Evolutionary conservation across 2,329 filamentous ascomycete genomes (phyloP), one percentile per base, ranked within the genome.

Genomic region (Fusarium subglutinans): DNA sequence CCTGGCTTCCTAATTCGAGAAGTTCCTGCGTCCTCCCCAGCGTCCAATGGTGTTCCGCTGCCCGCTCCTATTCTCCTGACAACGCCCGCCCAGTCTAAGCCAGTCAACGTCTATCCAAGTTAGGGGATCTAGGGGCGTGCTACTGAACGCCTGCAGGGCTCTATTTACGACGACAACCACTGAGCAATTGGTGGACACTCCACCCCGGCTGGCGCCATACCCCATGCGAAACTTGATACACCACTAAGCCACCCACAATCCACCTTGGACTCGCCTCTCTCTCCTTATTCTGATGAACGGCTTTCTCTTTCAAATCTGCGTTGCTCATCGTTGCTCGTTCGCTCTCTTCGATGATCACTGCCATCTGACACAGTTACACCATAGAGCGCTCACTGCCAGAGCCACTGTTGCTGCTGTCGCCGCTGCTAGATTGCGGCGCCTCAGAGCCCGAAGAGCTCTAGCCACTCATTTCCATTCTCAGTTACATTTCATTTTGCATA

Each of bases 241-340:
- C 63, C 63, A 63, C 66, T 68, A 68, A 43, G 64, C 72, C 63
- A 66, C 66, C 63, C 65, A 69, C 68, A 69, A 66, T 71, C 68
- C 71, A 71, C 65, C 66, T 64, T 57, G 66, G 66, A 70, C 69
- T 73, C 70, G 72, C 72, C 50, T 73, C 76, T 74, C 45, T 69
- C 75, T 70, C 77, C 75, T 76, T 77, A 77, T 71, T 75, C 72
- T 72, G 84, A 88, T 88, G 87, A 86, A 83, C 78, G 82, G 81
- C 77, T 84, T 83, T 78, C 82, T 87, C 70, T 78, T 87, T 66
- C 81, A 83, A 79, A 81, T 86, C 73, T 88, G 86, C 79, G 83
- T 84, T 78, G 80, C 83, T 75, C 84, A 86, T 80, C 83, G 84
- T 77, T 85, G 81, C 78, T 84, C 84, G 76, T 82, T 81, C 80